Conservation (phyloP, 1,139 yeast species). For the Candida sojae region DNA sequence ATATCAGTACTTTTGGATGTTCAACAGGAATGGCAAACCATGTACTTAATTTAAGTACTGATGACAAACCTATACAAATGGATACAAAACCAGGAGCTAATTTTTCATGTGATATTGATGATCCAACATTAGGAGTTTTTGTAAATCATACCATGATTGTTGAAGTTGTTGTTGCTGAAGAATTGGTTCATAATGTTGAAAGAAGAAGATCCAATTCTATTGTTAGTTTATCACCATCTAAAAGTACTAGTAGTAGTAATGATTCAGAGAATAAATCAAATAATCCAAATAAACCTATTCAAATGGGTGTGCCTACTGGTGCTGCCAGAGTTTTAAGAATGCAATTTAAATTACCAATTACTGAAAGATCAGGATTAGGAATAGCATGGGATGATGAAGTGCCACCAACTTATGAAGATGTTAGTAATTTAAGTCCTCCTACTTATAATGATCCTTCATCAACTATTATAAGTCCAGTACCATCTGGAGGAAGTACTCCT, state of each 20-base stretch:
- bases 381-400: slow-evolving; percentile 99
- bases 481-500: slow-evolving; percentile 14
- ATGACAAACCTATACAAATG: slow-evolving; percentile 25
- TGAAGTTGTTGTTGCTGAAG: slow-evolving; percentile 94
- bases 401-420: slow-evolving; percentile 92
- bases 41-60: slow-evolving; percentile 28
- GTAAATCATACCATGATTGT: slow-evolving; percentile 76
- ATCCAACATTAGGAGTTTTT: slow-evolving; percentile 74
- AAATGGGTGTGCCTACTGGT: slow-evolving; percentile 74
- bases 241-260: slow-evolving; percentile 15
- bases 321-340: slow-evolving; percentile 91
- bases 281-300: slow-evolving; percentile 2
- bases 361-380: slow-evolving; percentile 93
- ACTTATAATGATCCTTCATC: slow-evolving; percentile 50
- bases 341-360: slow-evolving; percentile 81
- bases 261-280: slow-evolving; percentile 3
- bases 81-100: slow-evolving; percentile 49
- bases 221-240: slow-evolving; percentile 26
- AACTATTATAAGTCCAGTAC: slow-evolving; percentile 13
- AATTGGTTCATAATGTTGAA: slow-evolving; percentile 48
- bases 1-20: slow-evolving; percentile 56
- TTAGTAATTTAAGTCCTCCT: slow-evolving; percentile 83
- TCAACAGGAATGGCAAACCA: slow-evolving; percentile 54
- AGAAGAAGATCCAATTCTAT: slow-evolving; percentile 13
- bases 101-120: slow-evolving; percentile 78